Base-by-base conservation (phyloP, 768 basidiomycete genomes). In the Boletus tomentosulus region DNA sequence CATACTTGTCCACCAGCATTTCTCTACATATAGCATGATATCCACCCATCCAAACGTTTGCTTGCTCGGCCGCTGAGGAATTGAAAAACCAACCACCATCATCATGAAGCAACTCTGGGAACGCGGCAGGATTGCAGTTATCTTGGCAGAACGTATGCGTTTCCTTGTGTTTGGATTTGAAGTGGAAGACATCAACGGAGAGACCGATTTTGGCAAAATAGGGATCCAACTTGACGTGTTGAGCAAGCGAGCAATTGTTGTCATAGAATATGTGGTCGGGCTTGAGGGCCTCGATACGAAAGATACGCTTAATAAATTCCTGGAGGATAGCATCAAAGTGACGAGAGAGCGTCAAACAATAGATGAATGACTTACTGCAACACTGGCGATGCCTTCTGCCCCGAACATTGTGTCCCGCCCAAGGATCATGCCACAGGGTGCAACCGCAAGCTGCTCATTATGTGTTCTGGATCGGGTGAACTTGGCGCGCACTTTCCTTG, bases 41-140 rank as follows among this genome's bases (percentile, higher is more conserved):
- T 0, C 72, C 71, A 0, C 73, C 72, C 28, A 78, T 50, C 78
- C 78, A 79, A 0, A 56, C 30, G 44, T 74, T 73, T 12, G 46
- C 64, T 66, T 59, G 69, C 59, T 77, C 73, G 60, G 53, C 74
- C 31, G 19, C 48, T 9, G 46, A 79, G 3, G 70, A 74, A 5
- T 71, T 68, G 46, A 78, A 66, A 22, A 69, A 69, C 46, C 75
- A 79, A 0, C 31, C 50, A 2, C 55, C 45, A 33, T 60, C 66
- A 0, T 64, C 53, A 0, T 49, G 58, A 0, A 46, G 38, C 2
- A 78, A 62, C 22, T 77, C 74, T 0, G 56, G n/a, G n/a, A n/a
- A n/a, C n/a, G n/a, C n/a, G n/a, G n/a, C n/a, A n/a, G n/a, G n/a
- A n/a, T n/a, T n/a, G n/a, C n/a, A n/a, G n/a, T n/a, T n/a, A n/a